Percentiles rank a stretch among this genome's conserved stretches.
phyloP scores from a whole-genome alignment of 2,329 filamentous ascomycete species.

The Trichoderma simmonsii region DNA sequence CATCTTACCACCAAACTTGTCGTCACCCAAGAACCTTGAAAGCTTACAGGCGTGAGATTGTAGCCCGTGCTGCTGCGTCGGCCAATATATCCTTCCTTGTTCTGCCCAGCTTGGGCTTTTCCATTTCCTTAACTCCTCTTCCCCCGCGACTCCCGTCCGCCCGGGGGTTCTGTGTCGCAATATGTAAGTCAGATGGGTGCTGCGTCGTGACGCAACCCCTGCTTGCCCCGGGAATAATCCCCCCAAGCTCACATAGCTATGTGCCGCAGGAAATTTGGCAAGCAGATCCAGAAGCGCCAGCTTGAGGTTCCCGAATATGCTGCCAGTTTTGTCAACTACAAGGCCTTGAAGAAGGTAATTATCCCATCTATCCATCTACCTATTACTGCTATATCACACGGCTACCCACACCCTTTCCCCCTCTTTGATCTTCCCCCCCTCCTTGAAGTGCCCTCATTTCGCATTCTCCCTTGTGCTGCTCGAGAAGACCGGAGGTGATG shows the following conservation, averaged over 20 bases:
- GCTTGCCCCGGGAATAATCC: constrained; percentile 6
- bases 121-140: constrained; percentile 10
- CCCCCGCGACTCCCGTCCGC: constrained; percentile 13
- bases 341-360: constrained; percentile 91
- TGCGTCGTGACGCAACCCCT: constrained; percentile 17
- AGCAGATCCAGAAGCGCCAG: constrained; percentile 98
- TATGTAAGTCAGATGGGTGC: constrained; percentile 33
- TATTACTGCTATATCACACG: background rate
- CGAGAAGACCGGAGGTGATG: background rate
- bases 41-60: constrained; percentile 3
- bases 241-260: constrained; percentile 15
- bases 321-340: constrained; percentile 98
- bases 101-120: constrained; percentile 1
- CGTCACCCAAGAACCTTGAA: background rate
- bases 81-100: constrained; percentile 8
- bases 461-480: background rate
- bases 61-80: background rate
- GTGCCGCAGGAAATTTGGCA: constrained; percentile 92
- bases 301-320: constrained; percentile 99
- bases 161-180: constrained; percentile 26
- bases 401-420: background rate
- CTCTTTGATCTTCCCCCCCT: background rate
- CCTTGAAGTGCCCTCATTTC: background rate
- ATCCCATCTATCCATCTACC: background rate
- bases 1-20: background rate